These are phyloP conservation scores for Pythium oligandrum DNA, from an alignment of 352 stramenopile genomes.

Conservation along the genomic window DNA sequence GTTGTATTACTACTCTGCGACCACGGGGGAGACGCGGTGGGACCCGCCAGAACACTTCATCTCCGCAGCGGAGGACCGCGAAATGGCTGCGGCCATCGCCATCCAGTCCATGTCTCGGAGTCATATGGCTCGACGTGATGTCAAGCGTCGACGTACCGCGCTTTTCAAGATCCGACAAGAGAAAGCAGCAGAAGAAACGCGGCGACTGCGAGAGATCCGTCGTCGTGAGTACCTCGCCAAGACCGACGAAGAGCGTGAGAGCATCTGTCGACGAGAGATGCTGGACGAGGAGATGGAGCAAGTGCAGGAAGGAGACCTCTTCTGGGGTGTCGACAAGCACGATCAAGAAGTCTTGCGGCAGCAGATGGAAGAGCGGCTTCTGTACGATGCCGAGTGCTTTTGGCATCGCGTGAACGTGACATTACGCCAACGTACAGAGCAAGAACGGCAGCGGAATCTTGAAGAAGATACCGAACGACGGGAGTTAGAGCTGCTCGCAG, in stretches of 20 bases:
- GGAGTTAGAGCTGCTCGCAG: conserved; percentile 20
- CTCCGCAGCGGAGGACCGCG: conserved; percentile 30
- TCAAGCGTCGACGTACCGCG: conserved; percentile 25
- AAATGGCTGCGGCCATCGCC: conserved; percentile 42
- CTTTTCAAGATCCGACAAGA: conserved; percentile 24
- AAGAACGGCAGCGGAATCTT: conserved; percentile 12
- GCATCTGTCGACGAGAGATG: conserved; percentile 39
- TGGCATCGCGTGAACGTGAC: conserved; percentile 37
- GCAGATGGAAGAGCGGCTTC: conserved; percentile 35
- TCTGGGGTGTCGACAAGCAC: conserved; percentile 45
- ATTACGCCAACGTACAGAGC: conserved; percentile 13
- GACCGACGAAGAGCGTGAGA: conserved; percentile 30
- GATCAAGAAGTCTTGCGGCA: conserved; percentile 37
- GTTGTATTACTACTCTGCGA: conserved; percentile 55
- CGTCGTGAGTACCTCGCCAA: conserved; percentile 22
- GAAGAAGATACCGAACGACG: conserved; percentile 20
- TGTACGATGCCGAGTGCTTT: conserved; percentile 30
- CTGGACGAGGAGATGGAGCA: conserved; percentile 51
- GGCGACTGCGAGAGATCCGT: conserved; percentile 13
- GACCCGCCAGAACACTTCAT: conserved; percentile 34
- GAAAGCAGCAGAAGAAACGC: conserved; percentile 14
- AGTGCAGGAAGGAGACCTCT: conserved; percentile 35
- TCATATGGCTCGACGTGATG: conserved; percentile 24
- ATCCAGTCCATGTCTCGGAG: conserved; percentile 52
- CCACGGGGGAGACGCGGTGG: conserved; percentile 41